Evolutionary conservation across 805 yeast species (phyloP), one percentile per base, ranked within the genome.

Genomic region (Kuraishia cidri): DNA sequence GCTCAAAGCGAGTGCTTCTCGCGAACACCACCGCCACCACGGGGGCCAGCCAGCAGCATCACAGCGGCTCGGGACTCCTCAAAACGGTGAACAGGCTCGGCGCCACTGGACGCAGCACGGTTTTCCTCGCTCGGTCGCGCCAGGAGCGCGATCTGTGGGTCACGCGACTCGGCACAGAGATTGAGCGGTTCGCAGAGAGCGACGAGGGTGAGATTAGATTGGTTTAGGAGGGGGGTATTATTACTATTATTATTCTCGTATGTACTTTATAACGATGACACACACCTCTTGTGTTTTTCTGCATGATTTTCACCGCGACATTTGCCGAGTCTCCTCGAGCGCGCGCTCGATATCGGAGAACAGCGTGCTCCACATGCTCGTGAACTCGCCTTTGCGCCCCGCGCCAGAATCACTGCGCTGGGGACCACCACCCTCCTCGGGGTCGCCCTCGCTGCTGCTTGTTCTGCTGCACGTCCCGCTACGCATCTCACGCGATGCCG

Each of bases 101-200:
- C 4, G 69, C 73, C 3, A 68, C 78, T 2, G 92, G 95, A 1
- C 64, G 64, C 32, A 66, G 76, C 29, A 62, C 81, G 59, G 78
- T 81, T 3, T 87, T 88, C 48, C 66, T 86, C 72, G 79, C 95
- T 7, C 56, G 87, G 30, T 83, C 95, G 2, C 59, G 90, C 25
- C 80, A 80, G 39, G 95, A 86, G 44, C 62, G 88, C 34, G 96
- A 90, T 46, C 40, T 72, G 21, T 88, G 97, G 97, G 88, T 83
- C 3, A 46, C 58, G 7, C 52, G 53, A 28, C 50, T 72, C 12
- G 45, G 54, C 32, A 45, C 56, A 11, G 76, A 71, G 38, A 60
- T 69, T 33, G 72, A 70, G 37, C 47, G 74, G 32, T 59, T 55
- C 42, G 44, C 58, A 2, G 23, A 20, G 23, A n/a, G n/a, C n/a